Base-by-base conservation (phyloP, 352 stramenopile genomes). In the Phytophthora ohioensis region DNA sequence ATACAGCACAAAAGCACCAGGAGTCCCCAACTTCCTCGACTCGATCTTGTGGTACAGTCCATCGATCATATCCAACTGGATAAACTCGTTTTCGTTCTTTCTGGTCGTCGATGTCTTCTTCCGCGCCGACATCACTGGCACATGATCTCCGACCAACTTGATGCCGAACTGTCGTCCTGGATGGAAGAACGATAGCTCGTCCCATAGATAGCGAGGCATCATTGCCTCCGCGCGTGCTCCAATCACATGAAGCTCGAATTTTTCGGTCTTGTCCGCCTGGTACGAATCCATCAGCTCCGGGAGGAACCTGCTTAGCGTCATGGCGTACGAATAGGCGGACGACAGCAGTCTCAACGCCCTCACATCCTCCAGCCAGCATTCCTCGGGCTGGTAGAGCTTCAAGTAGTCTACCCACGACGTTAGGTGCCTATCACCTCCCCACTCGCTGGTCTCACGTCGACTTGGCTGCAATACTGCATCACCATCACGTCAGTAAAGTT, bases 171-270 rank as follows among this genome's bases (percentile, higher is more conserved):
- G 46, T 4, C 47, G 46, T 13, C 53, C 38, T 2, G 78, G 74
- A 56, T 87, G 63, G 32, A 89, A 75, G 12, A 84, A 78, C 11
- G 62, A 68, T 8, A 92, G 56, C 15, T 91, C 84, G 30, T 88
- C 72, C 87, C 87, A 94, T 15, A 94, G 59, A 68, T 90, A 82
- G 10, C 67, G 72, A 54, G 87, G 87, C 84, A 92, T 91, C 67
- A 80, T 91, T 2, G 87, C 87, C 71, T 94, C 87, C 4, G 87
- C 87, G 0, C 87, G 83, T 4, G 87, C 87, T 41, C 87, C 87
- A 27, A 94, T 62, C 17, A 94, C 75, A 61, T 90, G 83, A 3
- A 94, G 49, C 5, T 74, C 48, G 13, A 82, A 32, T 11, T 43
- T 67, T 9, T 67, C 30, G 21, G 32, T 27, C 17, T 27, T 63